Evolutionary conservation across 495 filamentous ascomycete genomes (phyloP), one percentile per base, ranked within the genome.

Genomic region (Staphylotrichum tortipilum): DNA sequence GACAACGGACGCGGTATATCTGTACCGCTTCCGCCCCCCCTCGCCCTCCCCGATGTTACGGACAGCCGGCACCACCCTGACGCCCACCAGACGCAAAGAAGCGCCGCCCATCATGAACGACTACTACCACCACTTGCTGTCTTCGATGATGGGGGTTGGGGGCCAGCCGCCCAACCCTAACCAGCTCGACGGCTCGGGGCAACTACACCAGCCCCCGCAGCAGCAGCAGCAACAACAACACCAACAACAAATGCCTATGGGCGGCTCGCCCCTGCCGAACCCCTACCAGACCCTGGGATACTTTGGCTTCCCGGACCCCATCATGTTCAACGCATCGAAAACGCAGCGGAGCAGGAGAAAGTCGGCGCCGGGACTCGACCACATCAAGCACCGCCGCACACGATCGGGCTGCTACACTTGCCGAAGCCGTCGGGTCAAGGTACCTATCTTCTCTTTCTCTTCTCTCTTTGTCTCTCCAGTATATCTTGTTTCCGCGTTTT

Each of bases 331-430:
- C 35, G 63, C 67, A 17, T 69, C 77, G 18, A 81, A 79, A 53
- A 53, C 72, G 14, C 74, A 74, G 41, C 68, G 79, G 60, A 77
- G 71, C 58, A 70, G 78, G 52, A 69, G 79, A 49, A 79, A 78
- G 51, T 77, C 77, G 12, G 66, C 72, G n/a, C 68, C 77, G 5
- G 77, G 80, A 14, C 63, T 75, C 14, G 90, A 95, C 47, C 83
- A 86, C 56, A 85, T 94, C 57, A 98, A 96, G 64, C 91, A 96
- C 60, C 85, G 90, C 42, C 82, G 92, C 52, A 96, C 92, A 38
- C 76, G 92, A 54, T 95, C 87, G 49, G 92, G 92, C 29, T 98
- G 92, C 69, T 95, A 85, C 67, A 98, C 92, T 12, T 98, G 92
- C 63, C 80, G 92, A 58, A 79, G 81, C 50, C 78, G 92, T 38